These are phyloP conservation scores for Saitoella complicata DNA, from an alignment of 805 yeast species.

Conservation along the genomic window DNA sequence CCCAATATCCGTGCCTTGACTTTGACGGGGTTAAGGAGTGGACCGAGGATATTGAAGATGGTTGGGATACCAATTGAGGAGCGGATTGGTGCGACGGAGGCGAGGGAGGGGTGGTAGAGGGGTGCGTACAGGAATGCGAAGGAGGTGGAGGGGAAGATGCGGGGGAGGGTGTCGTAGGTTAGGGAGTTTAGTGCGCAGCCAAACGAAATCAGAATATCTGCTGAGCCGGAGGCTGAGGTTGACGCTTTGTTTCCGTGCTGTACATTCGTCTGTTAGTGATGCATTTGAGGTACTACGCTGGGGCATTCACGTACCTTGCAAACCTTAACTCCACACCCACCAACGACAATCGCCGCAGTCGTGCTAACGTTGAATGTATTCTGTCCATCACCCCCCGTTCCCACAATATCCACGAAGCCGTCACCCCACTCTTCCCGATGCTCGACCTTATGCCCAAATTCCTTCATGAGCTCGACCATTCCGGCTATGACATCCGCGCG, in stretches of 20 bases:
- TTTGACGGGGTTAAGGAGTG: conserved; percentile 81
- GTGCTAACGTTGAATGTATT: conserved; percentile 94
- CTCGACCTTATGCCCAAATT: too few relatives aligned
- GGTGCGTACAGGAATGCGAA: conserved; percentile 81
- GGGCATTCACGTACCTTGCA: conserved; percentile 34
- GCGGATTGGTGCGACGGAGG: conserved; percentile 61
- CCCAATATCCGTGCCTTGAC: conserved; percentile 70
- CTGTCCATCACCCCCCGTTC: conserved; percentile 98
- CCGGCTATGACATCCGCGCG: too few relatives aligned
- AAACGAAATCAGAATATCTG: conserved; percentile 65
- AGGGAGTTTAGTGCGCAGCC: conserved; percentile 72
- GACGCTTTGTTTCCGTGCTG: conserved; percentile 93
- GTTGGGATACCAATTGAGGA: conserved; percentile 75
- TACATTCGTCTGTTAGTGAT: too few relatives aligned
- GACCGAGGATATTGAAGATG: conserved; percentile 87
- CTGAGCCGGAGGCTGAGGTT: conserved; percentile 84
- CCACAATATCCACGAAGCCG: conserved; percentile 77
- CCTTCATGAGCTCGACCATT: too few relatives aligned
- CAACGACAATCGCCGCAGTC: conserved; percentile 82
- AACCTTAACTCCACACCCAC: conserved; percentile 67
- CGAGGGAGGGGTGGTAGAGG: conserved; percentile 86
- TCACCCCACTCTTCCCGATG: conserved; percentile 4
- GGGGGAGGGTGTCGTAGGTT: conserved; percentile 43
- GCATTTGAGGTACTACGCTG: too few relatives aligned
- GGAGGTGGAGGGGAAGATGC: conserved; percentile 28